Evolutionary conservation across 1,284 basidiomycete species (phyloP), one percentile per base, ranked within the genome.

Genomic region (Ceratobasidium sp.): DNA sequence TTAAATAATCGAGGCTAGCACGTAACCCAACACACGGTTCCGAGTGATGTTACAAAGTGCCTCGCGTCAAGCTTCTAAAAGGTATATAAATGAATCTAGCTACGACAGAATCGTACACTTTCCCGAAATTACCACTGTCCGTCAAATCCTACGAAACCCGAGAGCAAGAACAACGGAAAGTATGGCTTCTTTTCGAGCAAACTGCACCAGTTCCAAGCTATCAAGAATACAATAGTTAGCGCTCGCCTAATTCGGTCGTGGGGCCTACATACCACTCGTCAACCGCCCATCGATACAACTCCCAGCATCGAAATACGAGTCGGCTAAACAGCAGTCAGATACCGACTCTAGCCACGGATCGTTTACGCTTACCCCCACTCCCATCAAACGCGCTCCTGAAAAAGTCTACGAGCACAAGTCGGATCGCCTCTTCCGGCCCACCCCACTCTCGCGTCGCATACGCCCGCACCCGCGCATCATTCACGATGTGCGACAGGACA

Each of bases 141-240:
- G 75, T 93, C 91, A 73, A 93, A 93, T 32, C 91, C 90, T 73
- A 88, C 83, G 75, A 93, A 93, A 2, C 91, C 90, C 47, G 86
- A 85, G 64, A 93, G 79, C 72, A 93, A 79, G 77, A 93, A 93
- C 27, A 92, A 79, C 3, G 84, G 87, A 81, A 92, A 92, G 76
- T 87, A 93, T 65, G 86, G 81, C 79, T 93, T 93, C 81, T 91
- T 93, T 80, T 93, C 91, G 73, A 93, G 77, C 54, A 81, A 82
- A 56, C 86, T 86, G 78, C 91, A 93, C 91, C 91, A 93, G 76
- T 93, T 91, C 91, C 91, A 93, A 1, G 91, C 91, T 68, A 38
- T 31, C 2, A 52, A 29, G 17, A 25, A 43, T 32, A 31, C 2
- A 45, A 32, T 58, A 76, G 89, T 91, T 40, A 91, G 92, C 75